Evolutionary conservation across 2,329 filamentous ascomycete species (phyloP), one percentile per base, ranked within the genome.

Genomic region (Cladosporium sp.): DNA sequence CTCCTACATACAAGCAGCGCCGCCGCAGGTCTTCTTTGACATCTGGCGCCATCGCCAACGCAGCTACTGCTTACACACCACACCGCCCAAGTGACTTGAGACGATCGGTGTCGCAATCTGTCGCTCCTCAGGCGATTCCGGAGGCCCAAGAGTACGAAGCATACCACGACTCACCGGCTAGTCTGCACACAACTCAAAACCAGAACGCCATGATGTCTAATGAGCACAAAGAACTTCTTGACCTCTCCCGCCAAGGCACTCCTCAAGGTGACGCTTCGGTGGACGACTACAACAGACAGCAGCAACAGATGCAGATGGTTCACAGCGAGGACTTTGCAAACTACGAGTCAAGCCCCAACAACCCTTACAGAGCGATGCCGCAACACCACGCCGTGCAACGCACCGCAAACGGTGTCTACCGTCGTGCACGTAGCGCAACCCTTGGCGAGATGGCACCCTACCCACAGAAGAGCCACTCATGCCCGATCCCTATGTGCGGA

Each of bases 1-100:
- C 94, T 28, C 94, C 94, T 12, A 97, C 94, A 38, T 99, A 99
- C 80, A 99, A 99, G 84, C 94, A 97, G 80, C 86, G 94, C 68
- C 85, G 94, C 74, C 87, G 94, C 66, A 89, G 94, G 63, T 97
- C 94, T 37, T 97, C 93, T 42, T 91, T 97, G 63, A 92, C 93
- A 22, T 88, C 90, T 12, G 85, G 88, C 65, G 72, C 74, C 17
- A 74, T 74, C 11, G 60, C 50, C 54, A 58, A 39, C 51, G 59
- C 9, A 38, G 78, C 81, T 49, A 71, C 77, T 38, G 61, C 69
- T 2, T 84, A 86, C 66, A 82, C 83, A 59, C 82, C 83, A 15
- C 89, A 96, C 76, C 84, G 89, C 65, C 92, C 92, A 11, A 96
- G 92, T 63, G 93, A 97, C 73, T 83, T 97, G 64, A 88, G 93